Base-by-base conservation (phyloP, 805 yeast species). In the Kuraishia floccosa region DNA sequence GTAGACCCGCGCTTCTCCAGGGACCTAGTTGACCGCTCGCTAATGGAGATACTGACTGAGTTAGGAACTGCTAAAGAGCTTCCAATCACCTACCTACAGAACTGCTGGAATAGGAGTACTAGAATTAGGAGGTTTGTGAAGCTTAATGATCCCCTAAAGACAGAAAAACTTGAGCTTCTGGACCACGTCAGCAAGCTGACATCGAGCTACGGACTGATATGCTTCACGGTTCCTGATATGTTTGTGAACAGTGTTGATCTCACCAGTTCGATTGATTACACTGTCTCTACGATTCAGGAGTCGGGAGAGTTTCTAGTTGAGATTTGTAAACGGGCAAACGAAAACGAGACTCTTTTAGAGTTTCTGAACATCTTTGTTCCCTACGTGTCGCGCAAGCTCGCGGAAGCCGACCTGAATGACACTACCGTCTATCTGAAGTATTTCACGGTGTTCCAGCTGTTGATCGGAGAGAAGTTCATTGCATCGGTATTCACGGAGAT, bases 221-320 rank as follows among this genome's bases (percentile, higher is more conserved):
- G 76, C 15, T 76, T 81, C 45, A 84, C 76, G 49, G 68, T 75
- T 3, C 77, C 81, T 7, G 87, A 77, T 33, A 68, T 71, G 68
- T 67, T 69, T 34, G 35, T 59, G 24, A 58, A 63, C 38, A 54
- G 56, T 36, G 58, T 63, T 15, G 30, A 42, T 28, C 38, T 65
- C 13, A 48, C 51, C 21, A 39, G 43, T 1, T 36, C 47, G 6
- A 36, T 58, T 4, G 43, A 40, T 11, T 39, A 38, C 4, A 43
- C 58, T 16, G 37, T 50, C 30, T 38, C 41, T 13, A 42, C 46
- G 15, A 37, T 50, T 6, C 39, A 40, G 25, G 38, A 37, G 13
- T 39, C 40, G 27, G 44, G 42, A 31, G 75, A 65, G 35, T 76
- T 76, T 37, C 48, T 85, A 32, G 50, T 63, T 3, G 78, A 72